These are phyloP conservation scores for Daldinia caldariorum DNA, from an alignment of 495 filamentous ascomycete genomes.

Conservation along the genomic window DNA sequence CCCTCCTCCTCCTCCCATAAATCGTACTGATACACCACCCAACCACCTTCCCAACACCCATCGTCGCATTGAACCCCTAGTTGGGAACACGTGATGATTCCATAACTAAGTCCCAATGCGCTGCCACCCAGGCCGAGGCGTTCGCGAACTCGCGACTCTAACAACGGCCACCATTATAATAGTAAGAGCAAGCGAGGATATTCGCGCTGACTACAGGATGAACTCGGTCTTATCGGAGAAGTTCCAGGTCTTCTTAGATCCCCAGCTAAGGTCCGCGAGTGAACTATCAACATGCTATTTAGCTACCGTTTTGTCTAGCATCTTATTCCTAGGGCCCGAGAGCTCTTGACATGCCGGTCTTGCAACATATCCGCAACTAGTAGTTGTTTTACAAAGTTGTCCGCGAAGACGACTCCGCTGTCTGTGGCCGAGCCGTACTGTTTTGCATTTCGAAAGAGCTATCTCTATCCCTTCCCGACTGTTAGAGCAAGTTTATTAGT, in stretches of 20 bases:
- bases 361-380: background rate
- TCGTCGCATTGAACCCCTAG: conserved; percentile 24
- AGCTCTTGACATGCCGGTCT: background rate
- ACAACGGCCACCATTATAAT: conserved; percentile 20
- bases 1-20: background rate
- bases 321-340: background rate
- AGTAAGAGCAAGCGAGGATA: conserved; percentile 33
- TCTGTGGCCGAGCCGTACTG: background rate
- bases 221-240: conserved; percentile 23
- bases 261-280: conserved; percentile 24
- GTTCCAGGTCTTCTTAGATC: conserved; percentile 29
- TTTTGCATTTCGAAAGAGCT: background rate
- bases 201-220: conserved; percentile 27
- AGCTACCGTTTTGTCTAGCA: background rate
- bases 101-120: conserved; percentile 2
- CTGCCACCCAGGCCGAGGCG: background rate
- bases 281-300: conserved; percentile 17
- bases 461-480: background rate
- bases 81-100: background rate
- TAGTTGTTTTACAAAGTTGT: background rate
- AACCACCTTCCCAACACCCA: conserved; percentile 32
- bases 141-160: background rate
- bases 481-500: background rate
- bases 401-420: background rate
- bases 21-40: conserved; percentile 31